Evolutionary conservation across 2,329 filamentous ascomycete genomes (phyloP), one percentile per base, ranked within the genome.

Genomic region (Aspergillus floridensis): DNA sequence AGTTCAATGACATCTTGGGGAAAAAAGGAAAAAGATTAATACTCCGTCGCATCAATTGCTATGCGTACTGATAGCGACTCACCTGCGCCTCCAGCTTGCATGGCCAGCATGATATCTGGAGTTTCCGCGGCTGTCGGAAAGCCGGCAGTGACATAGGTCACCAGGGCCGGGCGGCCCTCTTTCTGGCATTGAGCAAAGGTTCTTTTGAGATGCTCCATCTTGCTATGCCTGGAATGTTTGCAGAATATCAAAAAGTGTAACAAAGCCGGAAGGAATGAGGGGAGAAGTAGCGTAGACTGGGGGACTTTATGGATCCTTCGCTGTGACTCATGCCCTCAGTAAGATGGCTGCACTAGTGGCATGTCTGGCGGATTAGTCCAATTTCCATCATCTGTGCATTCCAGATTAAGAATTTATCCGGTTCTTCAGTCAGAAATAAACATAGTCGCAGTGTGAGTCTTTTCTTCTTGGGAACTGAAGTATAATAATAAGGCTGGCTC

Each of bases 81-180:
- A 93, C 91, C 91, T 68, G 92, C 87, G 64, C 95, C 93, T 70
- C 93, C 95, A 72, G 87, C 90, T 79, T 98, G 90, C 87, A 98
- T 90, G 49, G 85, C 89, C 63, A 98, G 80, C 72, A 98, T 81
- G 65, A 97, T 88, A 71, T 90, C 86, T 44, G 90, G 85, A 2
- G 92, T 96, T 68, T 90, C 87, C 66, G 88, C 83, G 19, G 88
- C 82, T 35, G 84, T 89, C 19, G 95, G 95, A 74, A 87, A 98
- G 53, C 93, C 95, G 59, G 93, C 92, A 26, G 93, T 98, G 73
- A 96, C 92, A 82, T 97, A 98, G 16, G 93, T 92, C 66, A 98
- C 90, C 61, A 98, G 83, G 47, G 93, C 93, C 66, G 90, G 48
- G 85, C 93, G 73, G 63, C 67, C 72, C 63, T 84, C 80, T 56